A percentile compares a stretch with the other conserved stretches of the same genome.
phyloP scores from a whole-genome alignment of 441 rosid genomes.

The Adansonia grandidieri region DNA sequence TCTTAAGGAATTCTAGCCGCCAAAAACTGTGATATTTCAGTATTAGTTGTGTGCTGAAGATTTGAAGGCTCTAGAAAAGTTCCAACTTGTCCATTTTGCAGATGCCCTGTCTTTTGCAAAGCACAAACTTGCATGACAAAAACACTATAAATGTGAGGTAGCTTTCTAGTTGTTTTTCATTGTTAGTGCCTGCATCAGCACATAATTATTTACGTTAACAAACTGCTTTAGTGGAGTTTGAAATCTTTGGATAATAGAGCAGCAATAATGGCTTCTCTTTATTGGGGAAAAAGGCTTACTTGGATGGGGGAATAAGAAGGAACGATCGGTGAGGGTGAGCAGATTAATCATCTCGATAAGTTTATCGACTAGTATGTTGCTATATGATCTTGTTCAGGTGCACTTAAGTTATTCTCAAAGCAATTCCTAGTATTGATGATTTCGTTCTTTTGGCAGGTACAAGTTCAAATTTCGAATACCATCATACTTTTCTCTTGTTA shows the following conservation, averaged over 20 bases:
- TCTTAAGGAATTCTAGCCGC: background rate
- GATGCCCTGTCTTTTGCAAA: background rate
- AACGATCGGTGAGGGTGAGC: background rate
- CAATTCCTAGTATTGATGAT: background rate
- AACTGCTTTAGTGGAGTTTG: background rate
- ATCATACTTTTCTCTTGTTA: conserved; percentile 92
- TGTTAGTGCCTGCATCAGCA: background rate
- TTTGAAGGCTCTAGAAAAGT: background rate
- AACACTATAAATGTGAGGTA: background rate
- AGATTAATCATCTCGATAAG: background rate
- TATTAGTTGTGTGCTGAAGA: background rate
- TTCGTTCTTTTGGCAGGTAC: conserved; percentile 68
- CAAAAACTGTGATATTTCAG: background rate
- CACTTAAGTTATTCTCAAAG: conserved; percentile 2
- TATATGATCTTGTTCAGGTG: background rate
- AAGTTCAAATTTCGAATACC: conserved; percentile 93
- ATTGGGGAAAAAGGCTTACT: background rate
- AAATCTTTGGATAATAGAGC: background rate
- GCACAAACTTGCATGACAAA: background rate
- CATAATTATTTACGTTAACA: background rate
- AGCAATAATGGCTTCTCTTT: background rate
- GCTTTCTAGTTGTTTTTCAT: background rate
- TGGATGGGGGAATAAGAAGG: background rate
- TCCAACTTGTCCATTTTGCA: background rate
- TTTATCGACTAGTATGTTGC: background rate